A percentile compares a stretch with the other conserved stretches of the same genome.
phyloP scores from a whole-genome alignment of 2,329 filamentous ascomycete genomes.

The Penicillium sp. region DNA sequence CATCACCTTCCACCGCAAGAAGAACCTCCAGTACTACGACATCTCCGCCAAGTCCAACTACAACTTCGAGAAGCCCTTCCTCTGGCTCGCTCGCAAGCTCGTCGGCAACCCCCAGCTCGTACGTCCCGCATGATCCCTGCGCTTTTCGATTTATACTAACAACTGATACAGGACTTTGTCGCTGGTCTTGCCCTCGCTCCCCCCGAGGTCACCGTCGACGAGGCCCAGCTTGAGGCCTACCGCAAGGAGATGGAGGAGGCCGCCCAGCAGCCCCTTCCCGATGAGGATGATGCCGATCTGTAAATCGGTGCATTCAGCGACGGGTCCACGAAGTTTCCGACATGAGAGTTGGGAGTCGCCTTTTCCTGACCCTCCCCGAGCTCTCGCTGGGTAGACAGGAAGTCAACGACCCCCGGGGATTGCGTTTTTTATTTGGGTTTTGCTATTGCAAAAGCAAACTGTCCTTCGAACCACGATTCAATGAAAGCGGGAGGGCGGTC shows the following conservation, averaged over 20 bases:
- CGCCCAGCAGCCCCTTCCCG: conserved; percentile 80
- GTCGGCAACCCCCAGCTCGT: conserved; percentile 88
- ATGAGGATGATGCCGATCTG: conserved; percentile 78
- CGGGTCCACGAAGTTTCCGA: conserved; percentile 16
- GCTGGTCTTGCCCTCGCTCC: conserved; percentile 92
- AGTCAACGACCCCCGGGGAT: conserved; percentile 9
- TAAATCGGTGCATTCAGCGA: conserved; percentile 33
- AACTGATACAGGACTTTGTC: conserved; percentile 77
- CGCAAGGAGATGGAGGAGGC: conserved; percentile 85
- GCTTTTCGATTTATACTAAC: conserved; percentile 17
- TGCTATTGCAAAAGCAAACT: conserved; percentile 24
- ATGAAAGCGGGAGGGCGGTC: conserved; percentile 35
- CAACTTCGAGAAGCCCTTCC: conserved; percentile 99
- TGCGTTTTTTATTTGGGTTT: conserved; percentile 18
- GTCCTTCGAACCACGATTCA: conserved; percentile 35
- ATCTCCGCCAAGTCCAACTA: conserved; percentile 99
- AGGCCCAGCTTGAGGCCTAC: conserved; percentile 78
- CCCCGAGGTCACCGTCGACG: conserved; percentile 87
- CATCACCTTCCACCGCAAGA: conserved; percentile 99
- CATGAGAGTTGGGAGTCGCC: conserved; percentile 14
- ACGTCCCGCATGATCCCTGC: conserved; percentile 41
- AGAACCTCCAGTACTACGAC: conserved; percentile 99
- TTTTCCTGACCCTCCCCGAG: conserved; percentile 5
- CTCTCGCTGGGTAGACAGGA: conserved; percentile 1
- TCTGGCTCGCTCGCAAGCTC: conserved; percentile 98